Base-by-base conservation (phyloP, 2,329 filamentous ascomycete species). In the Magnaporthiopsis rhizophila region DNA sequence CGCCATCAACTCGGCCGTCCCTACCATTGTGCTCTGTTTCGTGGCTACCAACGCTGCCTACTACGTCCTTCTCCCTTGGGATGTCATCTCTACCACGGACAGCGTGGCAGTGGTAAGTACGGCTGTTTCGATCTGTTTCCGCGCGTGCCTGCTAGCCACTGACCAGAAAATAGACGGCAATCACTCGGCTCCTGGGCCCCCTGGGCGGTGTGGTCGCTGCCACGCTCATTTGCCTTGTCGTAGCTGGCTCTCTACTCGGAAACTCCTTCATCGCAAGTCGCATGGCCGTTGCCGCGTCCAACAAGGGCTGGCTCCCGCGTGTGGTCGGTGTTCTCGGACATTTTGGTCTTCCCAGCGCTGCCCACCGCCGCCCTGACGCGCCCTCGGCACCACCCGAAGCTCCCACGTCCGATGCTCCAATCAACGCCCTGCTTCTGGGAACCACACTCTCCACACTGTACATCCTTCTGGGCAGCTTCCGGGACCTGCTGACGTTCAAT, bases 261-360 rank as follows among this genome's bases (percentile, higher is more conserved):
- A 88, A 87, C 70, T 85, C 85, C 0, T 88, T 88, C 67, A 81
- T 87, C 0, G 82, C 83, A 0, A 83, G 85, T 11, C 81, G 86
- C 34, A 85, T 88, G 79, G 81, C 83, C 0, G 82, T 87, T 3
- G 82, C 85, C 1, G 86, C 85, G 0, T 79, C 82, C 0, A 80
- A 82, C 66, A 78, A 76, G 66, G 72, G 74, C 62, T 85, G 83
- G 82, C 74, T 85, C 3, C 83, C 83, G 0, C 67, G 70, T 0
- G 24, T 76, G 1, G 80, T 85, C 65, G 74, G 76, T 30, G 68
- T 77, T 0, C 75, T 84, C 3, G 82, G 56, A 81, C 7, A n/a
- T 53, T 53, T 53, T 6, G 45, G 45, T 53, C 45, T 53, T 53
- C 21, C 45, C 5, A 53, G 5, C 45, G 21, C 45, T 0, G 45